Evolutionary conservation across 129 eudicot species (phyloP), one percentile per base, ranked within the genome.

Genomic region (Heracleum sosnowskyi): DNA sequence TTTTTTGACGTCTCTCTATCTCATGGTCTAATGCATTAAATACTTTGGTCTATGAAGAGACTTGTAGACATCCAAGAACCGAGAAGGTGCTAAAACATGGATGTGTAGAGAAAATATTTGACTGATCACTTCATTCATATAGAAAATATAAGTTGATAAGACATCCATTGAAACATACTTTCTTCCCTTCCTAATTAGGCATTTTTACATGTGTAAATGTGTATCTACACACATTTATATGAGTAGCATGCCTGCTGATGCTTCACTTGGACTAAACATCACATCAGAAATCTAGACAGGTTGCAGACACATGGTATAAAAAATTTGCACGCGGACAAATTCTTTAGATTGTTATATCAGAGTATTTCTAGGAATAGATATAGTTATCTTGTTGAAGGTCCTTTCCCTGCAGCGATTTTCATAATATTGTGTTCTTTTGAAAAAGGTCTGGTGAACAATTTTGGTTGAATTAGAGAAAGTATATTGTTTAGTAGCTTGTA

Each of bases 281-380:
- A 24, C 51, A 72, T 37, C 18, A 11, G 76, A 49, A 72, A 72
- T 71, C 44, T 69, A 69, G 49, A 40, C 28, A 39, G 51, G 76
- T 72, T 15, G 53, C 35, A 72, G 36, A 40, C 76, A 72, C 51
- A 22, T 28, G 49, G 45, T 72, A 24, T 39, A 72, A 18, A 72
- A 45, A 35, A n/a, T n/a, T 15, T 41, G 46, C 20, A 22, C 18
- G 13, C 26, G 31, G 64, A 57, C 64, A 35, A 33, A 11, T 72
- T 72, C 76, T 72, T 45, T 24, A 24, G 9, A 40, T 72, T 13
- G n/a, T 72, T 35, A 72, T 40, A 18, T 1, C 2, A n/a, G 17
- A 72, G 76, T 72, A 24, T 40, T 10, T 22, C 5, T 37, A 18
- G 24, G 33, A 71, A 7, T 53, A 53, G 1, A 28, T 71, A 20